These are phyloP conservation scores for Ogataea kodamae DNA, from an alignment of 805 yeast species.

Conservation along the genomic window DNA sequence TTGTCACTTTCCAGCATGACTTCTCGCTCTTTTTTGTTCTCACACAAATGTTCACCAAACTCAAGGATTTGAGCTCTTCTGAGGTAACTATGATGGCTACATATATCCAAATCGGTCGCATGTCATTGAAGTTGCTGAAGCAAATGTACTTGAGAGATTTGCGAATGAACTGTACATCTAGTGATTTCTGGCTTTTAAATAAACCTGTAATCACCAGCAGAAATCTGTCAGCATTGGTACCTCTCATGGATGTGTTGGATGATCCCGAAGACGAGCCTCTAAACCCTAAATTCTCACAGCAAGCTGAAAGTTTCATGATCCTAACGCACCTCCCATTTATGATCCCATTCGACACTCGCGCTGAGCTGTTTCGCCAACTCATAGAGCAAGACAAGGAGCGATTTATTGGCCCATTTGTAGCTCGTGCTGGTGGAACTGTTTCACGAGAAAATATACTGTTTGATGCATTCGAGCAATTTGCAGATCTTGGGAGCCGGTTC, in stretches of 20 bases:
- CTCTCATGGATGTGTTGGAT: conserved; percentile 18
- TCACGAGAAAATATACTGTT: conserved; percentile 68
- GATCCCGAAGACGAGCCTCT: conserved; percentile 13
- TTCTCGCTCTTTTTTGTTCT: conserved; percentile 42
- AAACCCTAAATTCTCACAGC: conserved; percentile 16
- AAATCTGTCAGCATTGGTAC: conserved; percentile 21
- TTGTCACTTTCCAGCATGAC: conserved; percentile 47
- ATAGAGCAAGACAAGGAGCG: conserved; percentile 48
- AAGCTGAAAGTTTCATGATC: conserved; percentile 43
- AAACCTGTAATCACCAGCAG: conserved; percentile 15
- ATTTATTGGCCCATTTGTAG: conserved; percentile 21
- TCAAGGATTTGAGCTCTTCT: conserved; percentile 6
- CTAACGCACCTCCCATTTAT: conserved; percentile 72
- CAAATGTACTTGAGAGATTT: conserved; percentile 66
- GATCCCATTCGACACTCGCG: conserved; percentile 72
- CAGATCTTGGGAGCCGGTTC: conserved; percentile 45
- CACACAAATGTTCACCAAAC: conserved; percentile 17
- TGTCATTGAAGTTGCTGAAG: conserved; percentile 52
- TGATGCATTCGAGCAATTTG: conserved; percentile 67
- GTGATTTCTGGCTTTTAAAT: conserved; percentile 51
- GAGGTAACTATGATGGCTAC: conserved; percentile 11
- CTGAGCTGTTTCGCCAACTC: conserved; percentile 62
- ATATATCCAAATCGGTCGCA: conserved; percentile 20
- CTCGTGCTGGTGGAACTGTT: conserved; percentile 46
- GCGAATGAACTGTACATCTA: conserved; percentile 50